Conservation (phyloP, 2,329 filamentous ascomycete species). For the Truncatella angustata region DNA sequence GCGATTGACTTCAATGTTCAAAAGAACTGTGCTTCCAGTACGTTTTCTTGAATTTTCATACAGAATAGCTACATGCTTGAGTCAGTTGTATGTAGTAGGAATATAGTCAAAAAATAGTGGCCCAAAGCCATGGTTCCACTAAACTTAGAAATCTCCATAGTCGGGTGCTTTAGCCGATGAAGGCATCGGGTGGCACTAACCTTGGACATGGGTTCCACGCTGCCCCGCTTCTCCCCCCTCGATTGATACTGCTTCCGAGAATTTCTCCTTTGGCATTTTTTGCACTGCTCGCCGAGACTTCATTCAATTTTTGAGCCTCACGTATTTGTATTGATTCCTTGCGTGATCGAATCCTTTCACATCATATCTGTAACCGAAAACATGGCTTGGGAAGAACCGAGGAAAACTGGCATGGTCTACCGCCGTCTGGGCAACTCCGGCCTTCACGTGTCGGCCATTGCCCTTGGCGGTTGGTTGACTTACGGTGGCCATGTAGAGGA, state of each 20-base stretch:
- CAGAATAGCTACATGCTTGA: too few relatives aligned
- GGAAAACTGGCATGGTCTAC: slow-evolving; percentile 38
- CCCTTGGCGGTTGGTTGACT: slow-evolving; percentile 70
- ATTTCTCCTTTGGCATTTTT: slow-evolving; percentile 5
- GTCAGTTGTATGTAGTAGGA: too few relatives aligned
- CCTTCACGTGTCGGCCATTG: slow-evolving; percentile 71
- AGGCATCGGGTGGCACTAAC: too few relatives aligned
- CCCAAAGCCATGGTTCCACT: too few relatives aligned
- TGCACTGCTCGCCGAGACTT: neutral
- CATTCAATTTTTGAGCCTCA: neutral
- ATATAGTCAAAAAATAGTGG: too few relatives aligned
- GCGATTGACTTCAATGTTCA: too few relatives aligned
- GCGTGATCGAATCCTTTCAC: neutral
- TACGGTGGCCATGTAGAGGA: slow-evolving; percentile 72
- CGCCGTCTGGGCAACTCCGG: slow-evolving; percentile 70
- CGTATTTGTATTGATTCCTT: neutral
- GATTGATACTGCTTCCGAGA: slow-evolving; percentile 8
- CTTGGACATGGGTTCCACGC: too few relatives aligned
- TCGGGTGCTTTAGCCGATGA: too few relatives aligned
- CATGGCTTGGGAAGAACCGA: slow-evolving; percentile 15
- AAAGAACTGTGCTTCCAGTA: too few relatives aligned
- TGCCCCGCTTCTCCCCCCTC: neutral
- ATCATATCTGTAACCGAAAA: neutral
- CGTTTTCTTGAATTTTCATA: too few relatives aligned
- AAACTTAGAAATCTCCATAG: too few relatives aligned